Evolutionary conservation across 108 stramenopile species (phyloP), one percentile per base, ranked within the genome.

Genomic region (Fragilaria crotonensis): DNA sequence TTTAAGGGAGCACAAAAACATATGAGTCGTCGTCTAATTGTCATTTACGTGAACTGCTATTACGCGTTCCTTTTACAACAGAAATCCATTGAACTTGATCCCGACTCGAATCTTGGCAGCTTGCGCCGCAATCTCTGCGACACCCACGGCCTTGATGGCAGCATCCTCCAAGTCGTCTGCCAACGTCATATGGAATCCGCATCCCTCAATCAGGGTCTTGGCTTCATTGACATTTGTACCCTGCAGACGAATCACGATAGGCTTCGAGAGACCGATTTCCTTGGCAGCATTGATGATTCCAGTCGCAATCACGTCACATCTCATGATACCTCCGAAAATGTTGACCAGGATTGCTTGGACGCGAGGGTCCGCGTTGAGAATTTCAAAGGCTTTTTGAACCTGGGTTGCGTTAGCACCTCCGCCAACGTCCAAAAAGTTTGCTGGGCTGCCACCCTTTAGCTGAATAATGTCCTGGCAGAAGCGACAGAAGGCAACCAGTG

Each of bases 321-420:
- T 80, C 96, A 97, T 95, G 71, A 97, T 94, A 26, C 96, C 96
- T 41, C 96, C 96, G 68, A 97, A 97, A 66, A 97, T 97, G 67
- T 97, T 97, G 51, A 97, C 93, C 51, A 97, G 61, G 31, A 97
- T 88, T 21, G 92, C 85, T 56, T 89, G 66, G 62, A 95, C 94
- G 14, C 71, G 62, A 9, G 59, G 54, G 68, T 90, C 92, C 7
- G 67, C 56, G 22, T 81, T 84, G 41, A 93, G 58, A 48, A 93
- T 83, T 51, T 83, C 77, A 64, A 93, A 88, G 11, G 92, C 92
- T 58, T 79, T 78, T 46, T 70, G 64, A 11, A 94, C 78, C 63
- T 89, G 88, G 14, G 67, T 63, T 60, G 80, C 76, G 32, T 63
- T 89, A 54, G 90, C 89, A 45, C 87, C 85, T 22, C 90, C 90